Evolutionary conservation across 2,329 filamentous ascomycete species (phyloP).

Genomic region (Chalaropsis thielavioides): DNA sequence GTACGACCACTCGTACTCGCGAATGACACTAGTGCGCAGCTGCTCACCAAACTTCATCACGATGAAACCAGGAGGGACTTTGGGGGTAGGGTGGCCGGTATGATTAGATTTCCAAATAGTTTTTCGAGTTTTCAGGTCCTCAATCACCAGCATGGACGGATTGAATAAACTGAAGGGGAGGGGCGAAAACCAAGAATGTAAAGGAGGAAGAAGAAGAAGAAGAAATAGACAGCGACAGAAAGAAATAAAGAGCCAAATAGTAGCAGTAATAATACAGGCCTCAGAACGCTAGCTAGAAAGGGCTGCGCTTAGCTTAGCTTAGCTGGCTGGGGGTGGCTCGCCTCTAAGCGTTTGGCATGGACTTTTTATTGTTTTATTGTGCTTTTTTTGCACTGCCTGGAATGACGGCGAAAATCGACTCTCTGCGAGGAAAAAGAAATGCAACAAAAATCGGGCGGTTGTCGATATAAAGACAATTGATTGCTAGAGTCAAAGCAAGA

Average conservation of each 20-base stretch:
- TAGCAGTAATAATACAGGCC: conserved; percentile 6
- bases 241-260: conserved; percentile 1
- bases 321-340: conserved; percentile 5
- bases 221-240: neutral
- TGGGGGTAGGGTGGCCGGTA: conserved; percentile 23
- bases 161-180: neutral
- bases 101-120: conserved; percentile 29
- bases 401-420: neutral
- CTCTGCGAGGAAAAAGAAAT: neutral
- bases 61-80: conserved; percentile 36
- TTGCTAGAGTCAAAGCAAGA: neutral
- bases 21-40: conserved; percentile 86
- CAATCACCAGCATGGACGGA: conserved; percentile 37
- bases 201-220: neutral
- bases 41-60: conserved; percentile 88
- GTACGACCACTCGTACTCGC: conserved; percentile 96
- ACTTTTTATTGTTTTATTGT: conserved; percentile 6
- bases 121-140: conserved; percentile 33
- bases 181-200: neutral
- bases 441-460: neutral
- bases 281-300: conserved; percentile 5
- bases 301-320: conserved; percentile 4
- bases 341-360: conserved; percentile 3
- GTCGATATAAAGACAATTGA: neutral
- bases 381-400: neutral